A percentile compares a stretch with the other conserved stretches of the same genome.
These are phyloP conservation scores for Laetiporus sulphureus DNA, from an alignment of 1,284 basidiomycete species.

Conservation along the genomic window DNA sequence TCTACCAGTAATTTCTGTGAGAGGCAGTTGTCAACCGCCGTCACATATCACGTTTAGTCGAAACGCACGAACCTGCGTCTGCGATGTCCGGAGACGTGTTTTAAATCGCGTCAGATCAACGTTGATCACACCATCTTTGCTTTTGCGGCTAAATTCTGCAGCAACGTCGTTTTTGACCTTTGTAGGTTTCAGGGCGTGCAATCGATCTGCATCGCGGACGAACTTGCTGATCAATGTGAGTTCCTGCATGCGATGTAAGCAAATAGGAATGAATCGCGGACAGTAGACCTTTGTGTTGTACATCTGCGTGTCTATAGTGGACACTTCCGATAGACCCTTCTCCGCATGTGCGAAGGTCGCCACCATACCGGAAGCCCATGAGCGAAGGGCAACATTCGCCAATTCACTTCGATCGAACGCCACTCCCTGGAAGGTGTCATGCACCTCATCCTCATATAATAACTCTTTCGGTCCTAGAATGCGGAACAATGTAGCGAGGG, in stretches of 20 bases:
- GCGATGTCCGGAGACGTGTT: conserved; percentile 11
- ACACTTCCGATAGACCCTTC: neutral
- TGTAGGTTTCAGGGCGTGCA: conserved; percentile 19
- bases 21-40: neutral
- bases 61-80: conserved; percentile 12
- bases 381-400: conserved; percentile 7
- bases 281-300: conserved; percentile 3
- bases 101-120: conserved; percentile 18
- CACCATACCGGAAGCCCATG: conserved; percentile 9
- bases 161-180: conserved; percentile 21
- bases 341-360: neutral
- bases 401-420: neutral
- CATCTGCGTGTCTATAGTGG: conserved; percentile 4
- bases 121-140: conserved; percentile 11
- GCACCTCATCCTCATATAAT: conserved; percentile 4
- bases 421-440: conserved; percentile 6
- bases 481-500: neutral
- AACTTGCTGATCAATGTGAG: conserved; percentile 13
- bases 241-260: conserved; percentile 3
- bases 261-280: neutral
- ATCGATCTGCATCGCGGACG: conserved; percentile 14
- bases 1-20: conserved; percentile 4
- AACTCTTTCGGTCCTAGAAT: conserved; percentile 9
- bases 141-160: conserved; percentile 1
- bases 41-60: neutral